Percentiles rank a stretch among this genome's conserved stretches.
Conservation (phyloP, 1,284 basidiomycete genomes). For the Cutaneotrichosporon sp. region DNA sequence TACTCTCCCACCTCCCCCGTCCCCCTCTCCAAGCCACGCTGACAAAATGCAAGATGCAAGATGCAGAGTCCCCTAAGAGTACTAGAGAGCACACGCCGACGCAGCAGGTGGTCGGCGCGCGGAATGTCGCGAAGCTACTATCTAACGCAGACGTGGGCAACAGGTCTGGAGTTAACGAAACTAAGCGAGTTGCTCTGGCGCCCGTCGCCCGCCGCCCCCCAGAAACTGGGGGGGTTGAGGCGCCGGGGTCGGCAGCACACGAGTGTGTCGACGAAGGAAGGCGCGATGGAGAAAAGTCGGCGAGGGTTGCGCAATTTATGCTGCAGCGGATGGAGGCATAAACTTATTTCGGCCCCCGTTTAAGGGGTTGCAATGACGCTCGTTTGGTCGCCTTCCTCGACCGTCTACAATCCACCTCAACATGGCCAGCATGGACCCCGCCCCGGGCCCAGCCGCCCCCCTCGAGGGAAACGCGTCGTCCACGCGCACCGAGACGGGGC, state of each 20-base stretch:
- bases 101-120: background rate
- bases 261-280: background rate
- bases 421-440: background rate
- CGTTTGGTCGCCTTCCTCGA: background rate
- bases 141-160: constrained; percentile 2
- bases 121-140: background rate
- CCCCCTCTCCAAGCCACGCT: background rate
- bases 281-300: background rate
- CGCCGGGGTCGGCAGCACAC: background rate
- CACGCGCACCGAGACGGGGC: background rate
- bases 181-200: background rate
- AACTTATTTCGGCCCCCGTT: background rate
- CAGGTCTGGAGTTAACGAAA: constrained; percentile 1
- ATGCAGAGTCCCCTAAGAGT: too few species aligned
- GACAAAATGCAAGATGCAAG: too few species aligned
- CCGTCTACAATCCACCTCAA: background rate
- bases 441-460: background rate
- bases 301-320: background rate
- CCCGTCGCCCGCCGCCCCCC: background rate
- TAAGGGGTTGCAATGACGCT: background rate
- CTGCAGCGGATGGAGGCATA: background rate
- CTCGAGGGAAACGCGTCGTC: too few species aligned
- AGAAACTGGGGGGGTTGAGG: background rate
- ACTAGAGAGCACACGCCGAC: too few species aligned
- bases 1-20: background rate